Percentiles rank a stretch among this genome's conserved stretches.
These are phyloP conservation scores for Talinum fruticosum DNA, from an alignment of 148 eudicot species.

Conservation along the genomic window DNA sequence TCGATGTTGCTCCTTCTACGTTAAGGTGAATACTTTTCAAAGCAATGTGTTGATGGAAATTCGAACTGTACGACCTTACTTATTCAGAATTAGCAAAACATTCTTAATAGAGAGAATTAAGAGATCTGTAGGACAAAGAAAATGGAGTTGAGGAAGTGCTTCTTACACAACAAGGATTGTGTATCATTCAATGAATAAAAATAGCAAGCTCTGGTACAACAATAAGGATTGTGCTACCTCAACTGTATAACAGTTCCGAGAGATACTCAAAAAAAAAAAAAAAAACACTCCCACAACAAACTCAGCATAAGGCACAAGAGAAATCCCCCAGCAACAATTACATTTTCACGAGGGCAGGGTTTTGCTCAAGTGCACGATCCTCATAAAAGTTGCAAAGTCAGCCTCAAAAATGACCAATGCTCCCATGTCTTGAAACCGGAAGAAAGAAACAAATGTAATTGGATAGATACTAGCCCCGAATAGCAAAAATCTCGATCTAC, in stretches of 20 bases:
- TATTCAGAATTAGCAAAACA: not conserved
- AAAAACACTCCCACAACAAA: not conserved
- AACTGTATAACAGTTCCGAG: not conserved
- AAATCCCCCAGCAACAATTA: conserved; percentile 25
- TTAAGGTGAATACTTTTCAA: too few species aligned
- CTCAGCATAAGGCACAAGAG: conserved; percentile 23
- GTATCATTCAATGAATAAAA: conserved; percentile 9
- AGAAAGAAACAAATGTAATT: conserved; percentile 7
- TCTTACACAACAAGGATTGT: conserved; percentile 25
- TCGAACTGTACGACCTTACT: too few species aligned
- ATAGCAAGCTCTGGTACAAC: not conserved
- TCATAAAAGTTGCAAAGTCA: conserved; percentile 15
- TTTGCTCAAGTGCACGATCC: conserved; percentile 22
- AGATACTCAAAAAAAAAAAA: not conserved
- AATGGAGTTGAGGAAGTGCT: not conserved
- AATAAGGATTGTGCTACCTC: conserved; percentile 11
- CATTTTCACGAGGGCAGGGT: conserved; percentile 23
- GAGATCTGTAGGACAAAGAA: not conserved
- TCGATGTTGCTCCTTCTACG: too few species aligned
- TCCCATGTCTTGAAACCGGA: conserved; percentile 20
- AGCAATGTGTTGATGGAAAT: too few species aligned
- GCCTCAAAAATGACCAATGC: conserved; percentile 24
- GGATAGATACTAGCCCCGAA: conserved; percentile 16
- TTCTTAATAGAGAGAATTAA: too few species aligned
- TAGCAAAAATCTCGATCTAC: conserved; percentile 24